These are phyloP conservation scores for Acanthamoeba divionensis DNA, from an alignment of 208 protist genomes.

Conservation along the genomic window DNA sequence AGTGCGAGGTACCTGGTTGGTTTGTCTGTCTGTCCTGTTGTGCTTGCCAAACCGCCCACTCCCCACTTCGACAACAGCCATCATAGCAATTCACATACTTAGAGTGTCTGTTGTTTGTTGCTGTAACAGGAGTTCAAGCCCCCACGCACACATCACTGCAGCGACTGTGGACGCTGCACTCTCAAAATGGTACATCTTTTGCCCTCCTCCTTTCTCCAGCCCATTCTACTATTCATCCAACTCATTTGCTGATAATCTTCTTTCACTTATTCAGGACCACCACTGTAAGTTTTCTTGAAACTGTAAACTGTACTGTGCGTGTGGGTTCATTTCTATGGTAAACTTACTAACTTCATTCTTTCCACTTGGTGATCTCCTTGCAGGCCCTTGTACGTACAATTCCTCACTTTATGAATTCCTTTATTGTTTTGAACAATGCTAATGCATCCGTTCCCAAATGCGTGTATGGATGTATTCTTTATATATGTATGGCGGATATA, in stretches of 20 bases:
- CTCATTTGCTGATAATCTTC: background rate
- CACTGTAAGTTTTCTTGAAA: background rate
- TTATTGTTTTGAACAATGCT: background rate
- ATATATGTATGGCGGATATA: background rate
- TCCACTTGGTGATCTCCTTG: background rate
- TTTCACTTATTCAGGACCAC: background rate
- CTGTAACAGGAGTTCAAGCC: slow-evolving; percentile 51
- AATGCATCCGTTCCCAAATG: background rate
- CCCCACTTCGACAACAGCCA: too few relatives aligned
- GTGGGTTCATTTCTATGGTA: background rate
- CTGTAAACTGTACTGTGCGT: background rate
- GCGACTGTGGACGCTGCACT: background rate
- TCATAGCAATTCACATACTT: too few relatives aligned
- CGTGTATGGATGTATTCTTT: background rate
- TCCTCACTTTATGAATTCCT: background rate
- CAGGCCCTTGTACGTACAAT: background rate
- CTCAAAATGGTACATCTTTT: background rate
- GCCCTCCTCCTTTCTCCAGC: background rate
- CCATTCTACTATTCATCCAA: background rate
- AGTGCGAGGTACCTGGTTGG: too few relatives aligned
- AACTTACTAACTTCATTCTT: background rate
- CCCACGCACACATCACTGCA: background rate
- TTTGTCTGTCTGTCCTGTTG: too few relatives aligned
- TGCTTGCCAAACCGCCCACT: too few relatives aligned
- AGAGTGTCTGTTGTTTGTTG: too few relatives aligned